Conservation (phyloP, 768 basidiomycete genomes). For the Neoboletus brunneissimus region DNA sequence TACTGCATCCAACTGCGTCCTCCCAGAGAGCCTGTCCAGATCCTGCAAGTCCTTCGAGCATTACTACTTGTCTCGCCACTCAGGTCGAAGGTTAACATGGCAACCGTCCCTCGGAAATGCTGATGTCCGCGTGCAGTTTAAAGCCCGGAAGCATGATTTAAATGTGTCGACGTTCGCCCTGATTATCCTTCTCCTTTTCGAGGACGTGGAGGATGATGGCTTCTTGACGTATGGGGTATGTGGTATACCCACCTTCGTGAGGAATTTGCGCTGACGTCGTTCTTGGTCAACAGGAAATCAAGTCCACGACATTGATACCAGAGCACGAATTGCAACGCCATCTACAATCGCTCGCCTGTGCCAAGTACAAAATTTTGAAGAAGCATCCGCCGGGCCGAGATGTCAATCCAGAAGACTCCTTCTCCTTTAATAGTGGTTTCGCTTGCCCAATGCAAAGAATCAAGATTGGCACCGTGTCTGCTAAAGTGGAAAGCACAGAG, state of each 20-base stretch:
- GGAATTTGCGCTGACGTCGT: neutral
- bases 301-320: conserved; percentile 67
- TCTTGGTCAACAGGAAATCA: conserved; percentile 69
- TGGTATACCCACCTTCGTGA: neutral
- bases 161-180: conserved; percentile 90
- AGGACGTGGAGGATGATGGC: conserved; percentile 63
- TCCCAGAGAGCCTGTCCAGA: conserved; percentile 62
- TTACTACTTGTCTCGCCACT: conserved; percentile 88
- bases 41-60: conserved; percentile 77
- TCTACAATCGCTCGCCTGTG: conserved; percentile 93
- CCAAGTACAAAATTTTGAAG: conserved; percentile 87
- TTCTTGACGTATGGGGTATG: conserved; percentile 74
- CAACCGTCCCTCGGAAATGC: conserved; percentile 87
- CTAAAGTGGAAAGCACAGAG: conserved; percentile 80
- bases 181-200: conserved; percentile 86
- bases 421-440: conserved; percentile 87
- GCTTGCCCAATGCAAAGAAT: conserved; percentile 80
- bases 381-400: conserved; percentile 90
- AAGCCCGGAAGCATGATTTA: conserved; percentile 75
- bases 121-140: conserved; percentile 84
- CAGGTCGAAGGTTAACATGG: conserved; percentile 89
- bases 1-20: conserved; percentile 57
- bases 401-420: conserved; percentile 68
- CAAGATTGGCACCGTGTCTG: conserved; percentile 88
- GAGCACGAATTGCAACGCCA: conserved; percentile 84